These are phyloP conservation scores for Phytophthora pini DNA, from an alignment of 352 stramenopile species.

Conservation along the genomic window DNA sequence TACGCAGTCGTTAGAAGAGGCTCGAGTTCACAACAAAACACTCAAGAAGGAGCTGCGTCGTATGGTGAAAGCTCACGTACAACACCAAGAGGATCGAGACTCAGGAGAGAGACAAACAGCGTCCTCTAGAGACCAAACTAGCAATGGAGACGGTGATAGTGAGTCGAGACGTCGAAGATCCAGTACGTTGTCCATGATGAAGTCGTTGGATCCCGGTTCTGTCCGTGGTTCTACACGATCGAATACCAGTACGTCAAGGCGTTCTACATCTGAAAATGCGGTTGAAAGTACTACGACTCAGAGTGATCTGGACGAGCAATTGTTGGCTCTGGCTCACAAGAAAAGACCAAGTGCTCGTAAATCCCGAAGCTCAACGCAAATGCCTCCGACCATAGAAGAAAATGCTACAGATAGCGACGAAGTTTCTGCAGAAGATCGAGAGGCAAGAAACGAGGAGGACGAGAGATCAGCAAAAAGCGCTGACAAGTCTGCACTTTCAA, in stretches of 20 bases:
- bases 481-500: conserved; percentile 12
- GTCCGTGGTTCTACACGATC: conserved; percentile 5
- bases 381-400: conserved; percentile 24
- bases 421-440: conserved; percentile 15
- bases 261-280: conserved; percentile 14
- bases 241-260: conserved; percentile 30
- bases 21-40: conserved; percentile 75
- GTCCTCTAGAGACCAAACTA: not conserved
- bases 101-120: not conserved
- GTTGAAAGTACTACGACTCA: conserved; percentile 8
- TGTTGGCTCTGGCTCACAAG: conserved; percentile 54
- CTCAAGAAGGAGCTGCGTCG: conserved; percentile 84
- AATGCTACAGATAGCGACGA: conserved; percentile 24
- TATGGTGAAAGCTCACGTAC: conserved; percentile 72
- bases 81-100: conserved; percentile 36
- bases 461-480: not conserved
- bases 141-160: conserved; percentile 7
- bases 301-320: conserved; percentile 52
- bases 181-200: conserved; percentile 76
- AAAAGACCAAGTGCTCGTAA: conserved; percentile 35
- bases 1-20: conserved; percentile 73
- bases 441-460: not conserved
- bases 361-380: conserved; percentile 13
- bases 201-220: conserved; percentile 38
- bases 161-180: conserved; percentile 27